Base-by-base conservation (phyloP, 192 early-diverging fungal genomes). In the Linderina pennispora region DNA sequence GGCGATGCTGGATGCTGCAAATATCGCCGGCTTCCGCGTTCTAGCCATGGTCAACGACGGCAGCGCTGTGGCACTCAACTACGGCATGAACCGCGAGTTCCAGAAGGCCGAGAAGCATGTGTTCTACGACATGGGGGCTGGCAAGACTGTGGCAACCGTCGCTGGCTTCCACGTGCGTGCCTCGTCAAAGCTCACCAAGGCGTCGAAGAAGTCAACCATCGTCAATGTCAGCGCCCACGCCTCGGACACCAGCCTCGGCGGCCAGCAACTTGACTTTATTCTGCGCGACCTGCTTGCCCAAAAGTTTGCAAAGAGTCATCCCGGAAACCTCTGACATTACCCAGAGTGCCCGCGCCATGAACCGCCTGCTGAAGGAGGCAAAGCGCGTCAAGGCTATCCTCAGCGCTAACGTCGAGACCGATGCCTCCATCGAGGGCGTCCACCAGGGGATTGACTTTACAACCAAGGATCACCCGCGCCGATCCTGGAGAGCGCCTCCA, bases 81-180 rank as follows among this genome's bases (percentile, higher is more conserved):
- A 89, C 56, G 93, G 88, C 21, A 84, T 87, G 62, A 79, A 67
- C 45, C 74, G 84, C 32, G 59, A 65, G 10, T 86, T 91, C 40
- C 56, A 55, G n/a, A 72, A 74, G 19, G 59, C 79, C 21, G 79
- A 84, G 45, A 75, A 84, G 55, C 90, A 97, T 50, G 63, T 99
- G 41, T 94, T 97, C 57, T 97, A 89, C 67, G 97, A 99, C 68
- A 91, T 96, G 90, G 97, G 97, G 1, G 94, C 97, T 9, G 89
- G 93, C 20, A 87, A 82, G 50, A 97, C 97, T 1, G 82, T 80
- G n/a, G 93, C 87, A 17, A 86, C 90, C 4, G 76, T 99, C 14
- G 89, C 87, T 1, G 76, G 75, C 26, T 94, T 97, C 62, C 75
- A 79, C 7, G 74, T 79, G 20, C 58, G 72, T 26, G 45, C 65